Evolutionary conservation across 306 rosid genomes (phyloP).

Genomic region (Aeschynomene evenia): DNA sequence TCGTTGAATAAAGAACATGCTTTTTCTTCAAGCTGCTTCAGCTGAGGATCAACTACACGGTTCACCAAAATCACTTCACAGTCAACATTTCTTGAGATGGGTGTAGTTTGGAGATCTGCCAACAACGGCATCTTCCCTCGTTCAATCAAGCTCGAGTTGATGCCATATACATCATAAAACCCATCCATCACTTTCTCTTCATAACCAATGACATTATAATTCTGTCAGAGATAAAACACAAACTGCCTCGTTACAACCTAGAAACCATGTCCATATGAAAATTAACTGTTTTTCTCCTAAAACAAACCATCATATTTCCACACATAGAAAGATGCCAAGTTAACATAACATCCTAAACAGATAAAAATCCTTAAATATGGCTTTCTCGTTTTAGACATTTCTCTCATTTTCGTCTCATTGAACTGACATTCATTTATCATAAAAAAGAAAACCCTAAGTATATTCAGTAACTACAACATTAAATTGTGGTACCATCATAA

Average conservation of each 20-base stretch:
- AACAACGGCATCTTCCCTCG: conserved; percentile 93
- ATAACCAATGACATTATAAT: conserved; percentile 79
- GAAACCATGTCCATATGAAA: conserved; percentile 7
- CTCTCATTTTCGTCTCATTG: not conserved
- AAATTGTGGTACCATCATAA: not conserved
- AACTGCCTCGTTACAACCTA: conserved; percentile 24
- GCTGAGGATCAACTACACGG: conserved; percentile 62
- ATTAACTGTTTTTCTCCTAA: not conserved
- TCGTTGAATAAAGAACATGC: conserved; percentile 51
- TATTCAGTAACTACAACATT: conserved; percentile 9
- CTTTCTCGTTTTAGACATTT: not conserved
- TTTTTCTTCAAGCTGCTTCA: conserved; percentile 69
- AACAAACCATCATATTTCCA: conserved; percentile 6
- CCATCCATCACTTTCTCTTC: conserved; percentile 92
- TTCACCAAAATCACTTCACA: conserved; percentile 86
- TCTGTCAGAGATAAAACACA: conserved; percentile 55
- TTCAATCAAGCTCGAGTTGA: conserved; percentile 54
- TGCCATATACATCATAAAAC: conserved; percentile 84
- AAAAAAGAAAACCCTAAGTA: not conserved
- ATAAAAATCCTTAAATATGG: not conserved
- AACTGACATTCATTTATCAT: not conserved
- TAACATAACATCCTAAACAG: conserved; percentile 10
- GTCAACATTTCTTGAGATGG: conserved; percentile 60
- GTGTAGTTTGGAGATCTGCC: conserved; percentile 66
- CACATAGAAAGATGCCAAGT: conserved; percentile 1